These are phyloP conservation scores for Chamaecyparis obtusa DNA, from an alignment of 75 land plant genomes.

Conservation along the genomic window DNA sequence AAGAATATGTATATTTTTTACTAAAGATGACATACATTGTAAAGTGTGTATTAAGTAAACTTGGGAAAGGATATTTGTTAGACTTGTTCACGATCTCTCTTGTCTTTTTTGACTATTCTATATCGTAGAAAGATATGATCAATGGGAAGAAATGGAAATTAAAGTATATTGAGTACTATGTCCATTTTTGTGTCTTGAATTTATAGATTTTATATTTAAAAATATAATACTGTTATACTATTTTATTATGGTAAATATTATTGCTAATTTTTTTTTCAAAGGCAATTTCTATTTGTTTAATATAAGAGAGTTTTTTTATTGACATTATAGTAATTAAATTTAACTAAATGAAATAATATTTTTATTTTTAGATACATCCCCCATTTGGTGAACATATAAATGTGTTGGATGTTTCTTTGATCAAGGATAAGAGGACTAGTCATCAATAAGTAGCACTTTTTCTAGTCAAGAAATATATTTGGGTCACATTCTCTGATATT, in stretches of 20 bases:
- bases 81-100: too few species aligned
- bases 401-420: constrained; percentile 87
- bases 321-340: background rate
- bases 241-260: background rate
- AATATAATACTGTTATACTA: background rate
- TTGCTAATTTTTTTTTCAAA: background rate
- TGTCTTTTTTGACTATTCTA: too few species aligned
- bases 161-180: background rate
- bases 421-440: constrained; percentile 89
- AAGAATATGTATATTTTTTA: constrained; percentile 67
- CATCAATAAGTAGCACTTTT: constrained; percentile 77
- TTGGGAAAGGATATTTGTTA: too few species aligned
- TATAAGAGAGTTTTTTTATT: too few species aligned
- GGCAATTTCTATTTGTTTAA: background rate
- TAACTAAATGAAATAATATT: background rate
- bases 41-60: background rate
- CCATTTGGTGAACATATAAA: constrained; percentile 87
- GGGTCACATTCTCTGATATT: background rate
- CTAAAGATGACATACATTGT: background rate
- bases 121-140: too few species aligned
- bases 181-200: background rate
- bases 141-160: background rate
- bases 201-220: background rate
- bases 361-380: constrained; percentile 70
- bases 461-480: background rate